phyloP scores from a whole-genome alignment of 768 basidiomycete genomes.

The Lepiota subincarnata region DNA sequence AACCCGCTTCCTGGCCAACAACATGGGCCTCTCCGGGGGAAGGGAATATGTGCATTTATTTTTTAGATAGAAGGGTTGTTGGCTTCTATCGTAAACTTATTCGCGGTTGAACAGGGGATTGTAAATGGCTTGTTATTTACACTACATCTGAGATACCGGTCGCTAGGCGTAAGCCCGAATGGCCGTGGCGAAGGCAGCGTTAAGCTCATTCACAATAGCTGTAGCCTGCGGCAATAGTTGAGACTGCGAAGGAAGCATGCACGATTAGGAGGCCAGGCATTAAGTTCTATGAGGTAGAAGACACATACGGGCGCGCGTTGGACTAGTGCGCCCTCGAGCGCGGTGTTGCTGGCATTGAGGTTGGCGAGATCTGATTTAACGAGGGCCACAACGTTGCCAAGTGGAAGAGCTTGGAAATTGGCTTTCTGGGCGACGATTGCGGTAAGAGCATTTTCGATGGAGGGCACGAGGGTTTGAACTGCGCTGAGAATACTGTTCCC shows the following conservation, averaged over 20 bases:
- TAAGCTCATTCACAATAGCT: slow-evolving; percentile 17
- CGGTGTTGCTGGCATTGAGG: slow-evolving; percentile 21
- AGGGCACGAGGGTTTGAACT: slow-evolving; percentile 15
- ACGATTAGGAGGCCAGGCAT: not conserved
- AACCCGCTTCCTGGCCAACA: no score
- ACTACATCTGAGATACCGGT: not conserved
- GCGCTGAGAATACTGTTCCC: slow-evolving; percentile 20
- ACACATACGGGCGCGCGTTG: slow-evolving; percentile 22
- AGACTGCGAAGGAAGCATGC: slow-evolving; percentile 11
- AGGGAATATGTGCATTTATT: no score
- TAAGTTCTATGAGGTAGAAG: not conserved
- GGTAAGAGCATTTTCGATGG: slow-evolving; percentile 16
- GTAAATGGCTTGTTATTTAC: no score
- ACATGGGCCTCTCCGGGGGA: no score
- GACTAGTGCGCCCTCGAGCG: slow-evolving; percentile 24
- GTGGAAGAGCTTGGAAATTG: slow-evolving; percentile 18
- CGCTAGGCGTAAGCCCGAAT: slow-evolving; percentile 23
- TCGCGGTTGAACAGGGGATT: no score
- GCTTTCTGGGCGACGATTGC: slow-evolving; percentile 23
- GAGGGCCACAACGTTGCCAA: slow-evolving; percentile 19
- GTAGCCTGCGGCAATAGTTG: slow-evolving; percentile 18
- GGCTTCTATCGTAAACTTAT: no score
- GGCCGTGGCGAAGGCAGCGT: slow-evolving; percentile 22
- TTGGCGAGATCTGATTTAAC: slow-evolving; percentile 22
- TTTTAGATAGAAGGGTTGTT: no score